Conservation (phyloP, 768 basidiomycete genomes). For the Atractiella rhizophila region DNA sequence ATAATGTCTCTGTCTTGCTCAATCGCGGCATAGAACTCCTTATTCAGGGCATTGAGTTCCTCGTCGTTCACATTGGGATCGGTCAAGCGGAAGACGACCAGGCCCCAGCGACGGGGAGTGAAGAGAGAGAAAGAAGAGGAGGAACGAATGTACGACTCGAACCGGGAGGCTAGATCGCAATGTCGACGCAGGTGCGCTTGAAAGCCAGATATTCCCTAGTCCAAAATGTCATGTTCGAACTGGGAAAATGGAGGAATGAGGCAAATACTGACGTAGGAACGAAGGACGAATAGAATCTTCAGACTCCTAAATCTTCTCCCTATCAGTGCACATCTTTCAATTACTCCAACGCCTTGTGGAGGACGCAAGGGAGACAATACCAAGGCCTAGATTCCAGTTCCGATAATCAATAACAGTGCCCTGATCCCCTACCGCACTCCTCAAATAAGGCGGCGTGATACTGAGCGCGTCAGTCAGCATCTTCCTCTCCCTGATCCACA, state of each 20-base stretch:
- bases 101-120: conserved; percentile 35
- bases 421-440: conserved; percentile 55
- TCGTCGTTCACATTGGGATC: conserved; percentile 14
- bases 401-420: conserved; percentile 50
- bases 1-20: no score
- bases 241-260: no score
- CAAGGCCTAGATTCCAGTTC: conserved; percentile 22
- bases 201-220: conserved; percentile 53
- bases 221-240: no score
- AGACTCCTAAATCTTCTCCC: conserved; percentile 74
- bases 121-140: conserved; percentile 31
- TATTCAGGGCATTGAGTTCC: conserved; percentile 41
- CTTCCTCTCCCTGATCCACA: conserved; percentile 42
- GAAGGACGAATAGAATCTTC: conserved; percentile 76
- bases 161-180: conserved; percentile 14
- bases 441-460: conserved; percentile 58
- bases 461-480: conserved; percentile 56
- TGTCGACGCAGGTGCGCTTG: conserved; percentile 45
- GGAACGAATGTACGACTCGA: neutral
- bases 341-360: no score
- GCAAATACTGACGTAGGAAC: no score
- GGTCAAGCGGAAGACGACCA: conserved; percentile 37
- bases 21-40: conserved; percentile 34
- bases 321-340: no score
- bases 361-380: no score